These are phyloP conservation scores for Thalassia testudinum DNA, from an alignment of 116 monocot genomes.

Conservation along the genomic window DNA sequence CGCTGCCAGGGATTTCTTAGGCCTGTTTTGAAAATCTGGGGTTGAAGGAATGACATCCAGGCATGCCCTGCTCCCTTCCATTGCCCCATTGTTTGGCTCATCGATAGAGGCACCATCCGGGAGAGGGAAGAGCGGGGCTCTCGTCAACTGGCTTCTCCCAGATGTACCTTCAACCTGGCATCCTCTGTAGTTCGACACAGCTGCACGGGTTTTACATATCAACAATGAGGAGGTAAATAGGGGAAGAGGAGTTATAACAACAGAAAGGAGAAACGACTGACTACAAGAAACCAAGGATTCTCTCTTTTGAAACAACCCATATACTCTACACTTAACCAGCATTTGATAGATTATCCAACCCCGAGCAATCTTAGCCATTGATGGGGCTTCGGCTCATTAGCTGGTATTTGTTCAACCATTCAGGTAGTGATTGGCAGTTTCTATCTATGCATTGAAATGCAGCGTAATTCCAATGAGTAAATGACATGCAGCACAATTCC, in stretches of 20 bases:
- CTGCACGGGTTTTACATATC: too few relatives aligned
- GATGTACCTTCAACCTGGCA: slow-evolving; percentile 24
- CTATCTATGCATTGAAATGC: too few relatives aligned
- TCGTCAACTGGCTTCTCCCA: slow-evolving; percentile 35
- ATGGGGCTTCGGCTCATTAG: too few relatives aligned
- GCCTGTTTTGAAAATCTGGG: slow-evolving; percentile 11
- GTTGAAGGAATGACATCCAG: slow-evolving; percentile 4
- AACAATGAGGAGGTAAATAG: too few relatives aligned
- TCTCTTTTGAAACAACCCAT: too few relatives aligned
- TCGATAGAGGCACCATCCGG: slow-evolving; percentile 7
- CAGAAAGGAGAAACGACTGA: not conserved
- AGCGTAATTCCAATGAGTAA: too few relatives aligned
- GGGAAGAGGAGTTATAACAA: not conserved
- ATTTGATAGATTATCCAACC: too few relatives aligned
- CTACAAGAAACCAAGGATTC: not conserved
- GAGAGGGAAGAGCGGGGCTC: slow-evolving; percentile 56
- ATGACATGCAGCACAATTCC: too few relatives aligned
- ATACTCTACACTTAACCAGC: too few relatives aligned
- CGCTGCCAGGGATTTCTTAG: slow-evolving; percentile 66
- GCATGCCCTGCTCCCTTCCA: slow-evolving; percentile 1
- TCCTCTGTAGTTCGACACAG: slow-evolving; percentile 30
- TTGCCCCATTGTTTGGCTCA: slow-evolving; percentile 14
- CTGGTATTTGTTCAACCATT: too few relatives aligned
- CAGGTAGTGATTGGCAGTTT: too few relatives aligned
- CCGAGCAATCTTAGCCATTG: too few relatives aligned